Evolutionary conservation across 1,284 basidiomycete species (phyloP), one percentile per base, ranked within the genome.

Genomic region (Psilocybe mexicana): DNA sequence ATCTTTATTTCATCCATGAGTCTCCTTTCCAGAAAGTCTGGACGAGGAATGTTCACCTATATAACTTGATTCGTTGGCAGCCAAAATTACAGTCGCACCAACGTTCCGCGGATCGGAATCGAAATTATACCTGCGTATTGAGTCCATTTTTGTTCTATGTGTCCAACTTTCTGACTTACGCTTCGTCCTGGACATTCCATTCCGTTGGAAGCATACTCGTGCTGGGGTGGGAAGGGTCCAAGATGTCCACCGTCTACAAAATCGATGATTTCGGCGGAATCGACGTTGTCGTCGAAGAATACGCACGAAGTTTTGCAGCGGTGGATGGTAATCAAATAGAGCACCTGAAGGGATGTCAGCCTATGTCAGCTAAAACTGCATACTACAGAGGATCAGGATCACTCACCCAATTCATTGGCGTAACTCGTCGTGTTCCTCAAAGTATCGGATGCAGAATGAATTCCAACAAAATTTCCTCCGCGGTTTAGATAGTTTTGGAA

Each of bases 241-340:
- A 61, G 5, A 88, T 82, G 56, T 86, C 72, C 42, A 92, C 83
- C 0, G 81, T 87, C 88, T 90, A 63, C n/a, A 50, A 28, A 28
- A 4, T 3, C 30, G 42, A 45, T 43, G 23, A 44, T 43, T 11
- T 28, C 46, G 33, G 26, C 5, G 12, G 24, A 40, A 43, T 18
- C 2, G 6, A 35, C 26, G 18, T 28, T 30, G 5, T 18, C 23
- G 43, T 50, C 3, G 25, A 43, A 47, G 35, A 33, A 30, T 23
- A 71, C 79, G 55, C 60, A 86, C 84, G 33, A 84, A 86, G 59
- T 82, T 79, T 68, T 87, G 84, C 6, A 92, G 69, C 6, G 72
- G 75, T 0, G 90, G 85, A 67, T 93, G 90, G 69, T 90, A 90
- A 70, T 92, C 88, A 66, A 93, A 92, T 59, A 79, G 81, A 2